phyloP scores from a whole-genome alignment of 2,329 filamentous ascomycete species.

The Xylaria sp. region DNA sequence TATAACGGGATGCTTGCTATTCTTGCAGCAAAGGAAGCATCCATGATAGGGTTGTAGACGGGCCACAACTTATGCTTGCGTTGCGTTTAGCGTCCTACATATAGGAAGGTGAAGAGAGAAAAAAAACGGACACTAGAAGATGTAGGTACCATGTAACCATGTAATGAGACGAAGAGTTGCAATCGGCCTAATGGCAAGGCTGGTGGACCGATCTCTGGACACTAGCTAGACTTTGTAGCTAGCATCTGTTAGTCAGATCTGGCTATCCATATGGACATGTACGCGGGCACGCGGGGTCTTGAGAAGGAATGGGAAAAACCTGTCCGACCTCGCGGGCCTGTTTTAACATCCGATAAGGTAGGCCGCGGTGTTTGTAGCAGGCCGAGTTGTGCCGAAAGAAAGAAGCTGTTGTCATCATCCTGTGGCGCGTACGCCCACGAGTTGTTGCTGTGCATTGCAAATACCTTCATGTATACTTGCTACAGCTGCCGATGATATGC shows the following conservation, averaged over 20 bases:
- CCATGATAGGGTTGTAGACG: background rate
- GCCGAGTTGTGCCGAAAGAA: background rate
- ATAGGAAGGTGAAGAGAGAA: background rate
- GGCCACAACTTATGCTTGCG: background rate
- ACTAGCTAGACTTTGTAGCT: background rate
- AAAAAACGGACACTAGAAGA: too few relatives aligned
- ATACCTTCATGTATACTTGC: background rate
- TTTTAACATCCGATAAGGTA: background rate
- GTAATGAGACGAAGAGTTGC: background rate
- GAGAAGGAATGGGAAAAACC: background rate
- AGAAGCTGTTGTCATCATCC: background rate
- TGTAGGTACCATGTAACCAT: too few relatives aligned
- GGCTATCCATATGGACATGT: background rate
- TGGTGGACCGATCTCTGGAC: background rate
- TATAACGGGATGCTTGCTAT: background rate
- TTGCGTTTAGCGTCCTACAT: too few relatives aligned
- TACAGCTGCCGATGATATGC: background rate
- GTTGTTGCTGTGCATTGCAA: too few relatives aligned
- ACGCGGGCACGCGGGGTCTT: background rate
- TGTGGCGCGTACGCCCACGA: background rate
- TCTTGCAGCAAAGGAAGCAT: background rate
- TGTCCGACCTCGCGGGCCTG: background rate
- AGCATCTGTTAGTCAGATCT: background rate
- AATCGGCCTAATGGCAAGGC: background rate
- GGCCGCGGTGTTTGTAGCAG: background rate